Base-by-base conservation (phyloP, 2,329 filamentous ascomycete species). In the Albifimbria verrucaria region DNA sequence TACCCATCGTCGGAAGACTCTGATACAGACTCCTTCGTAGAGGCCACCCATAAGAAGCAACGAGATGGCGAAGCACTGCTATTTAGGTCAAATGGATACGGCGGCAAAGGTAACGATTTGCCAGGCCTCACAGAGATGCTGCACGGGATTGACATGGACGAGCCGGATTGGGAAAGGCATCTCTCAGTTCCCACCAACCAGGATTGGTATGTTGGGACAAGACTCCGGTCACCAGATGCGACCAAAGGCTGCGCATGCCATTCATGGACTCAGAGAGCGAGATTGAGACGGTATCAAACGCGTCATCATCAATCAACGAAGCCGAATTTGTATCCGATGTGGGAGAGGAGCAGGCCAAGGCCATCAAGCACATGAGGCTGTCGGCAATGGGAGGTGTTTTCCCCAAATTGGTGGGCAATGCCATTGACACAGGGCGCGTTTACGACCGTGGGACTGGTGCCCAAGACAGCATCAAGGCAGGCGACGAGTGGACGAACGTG, bases 81-180 rank as follows among this genome's bases (percentile, higher is more conserved):
- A 1, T 68, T 68, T 48, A 61, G 60, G 9, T 62, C 66, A 23
- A 52, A 50, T 4, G 55, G 57, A 9, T 69, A 68, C 21, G 59
- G 59, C 7, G 54, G 49, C 25, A 32, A 55, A 1, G 61, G 62
- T 7, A 57, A 54, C 1, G 61, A 57, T 2, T 59, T 69, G 1
- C 67, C 67, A 5, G 67, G 67, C 0, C 53, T 69, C 17, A 67
- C 64, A 22, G 62, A 64, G 44, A 55, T 58, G 11, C 41, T 57
- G 2, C 53, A 56, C 1, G 55, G 59, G 5, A 50, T 50, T 39
- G 32, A 39, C 11, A 5, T 39, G 5, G 32, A 39, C 12, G 32
- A 39, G 32, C 32, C 5, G 32, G 32, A 39, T n/a, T 39, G 32
- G 32, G 32, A 39, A n/a, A 4, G 32, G 4, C 32, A 39, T 39